Evolutionary conservation across 768 basidiomycete species (phyloP).

Genomic region (Butyriboletus loyo): DNA sequence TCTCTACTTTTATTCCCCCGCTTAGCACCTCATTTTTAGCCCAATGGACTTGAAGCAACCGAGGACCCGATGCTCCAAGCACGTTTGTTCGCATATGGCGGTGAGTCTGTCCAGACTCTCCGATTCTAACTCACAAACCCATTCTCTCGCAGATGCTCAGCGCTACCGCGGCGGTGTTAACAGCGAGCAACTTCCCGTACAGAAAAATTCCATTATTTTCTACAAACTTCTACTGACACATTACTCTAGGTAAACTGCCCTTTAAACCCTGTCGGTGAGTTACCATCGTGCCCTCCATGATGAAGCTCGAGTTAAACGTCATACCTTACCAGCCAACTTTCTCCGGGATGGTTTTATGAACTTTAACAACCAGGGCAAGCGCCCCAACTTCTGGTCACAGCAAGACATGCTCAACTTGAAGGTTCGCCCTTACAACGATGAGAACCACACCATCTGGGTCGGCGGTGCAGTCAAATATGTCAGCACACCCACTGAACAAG

Average conservation of each 20-base stretch:
- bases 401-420: slow-evolving; percentile 33
- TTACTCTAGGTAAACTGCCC: slow-evolving; percentile 35
- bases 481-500: slow-evolving; percentile 34
- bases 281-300: neutral
- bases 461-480: slow-evolving; percentile 40
- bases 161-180: slow-evolving; percentile 40
- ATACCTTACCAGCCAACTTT: slow-evolving; percentile 32
- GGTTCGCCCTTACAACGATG: slow-evolving; percentile 35
- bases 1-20: neutral
- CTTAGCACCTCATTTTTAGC: neutral
- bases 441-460: slow-evolving; percentile 40
- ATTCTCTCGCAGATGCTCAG: slow-evolving; percentile 30
- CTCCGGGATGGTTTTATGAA: slow-evolving; percentile 39
- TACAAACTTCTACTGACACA: neutral
- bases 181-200: slow-evolving; percentile 36
- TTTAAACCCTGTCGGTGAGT: slow-evolving; percentile 36
- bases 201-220: neutral
- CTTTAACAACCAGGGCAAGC: slow-evolving; percentile 37
- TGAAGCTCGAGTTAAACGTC: neutral
- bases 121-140: neutral
- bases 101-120: slow-evolving; percentile 20
- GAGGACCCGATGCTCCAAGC: slow-evolving; percentile 59
- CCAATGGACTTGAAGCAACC: slow-evolving; percentile 42
- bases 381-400: slow-evolving; percentile 39
- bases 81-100: slow-evolving; percentile 56